These are phyloP conservation scores for Pterocarpus santalinus DNA, from an alignment of 306 rosid genomes.

Conservation along the genomic window DNA sequence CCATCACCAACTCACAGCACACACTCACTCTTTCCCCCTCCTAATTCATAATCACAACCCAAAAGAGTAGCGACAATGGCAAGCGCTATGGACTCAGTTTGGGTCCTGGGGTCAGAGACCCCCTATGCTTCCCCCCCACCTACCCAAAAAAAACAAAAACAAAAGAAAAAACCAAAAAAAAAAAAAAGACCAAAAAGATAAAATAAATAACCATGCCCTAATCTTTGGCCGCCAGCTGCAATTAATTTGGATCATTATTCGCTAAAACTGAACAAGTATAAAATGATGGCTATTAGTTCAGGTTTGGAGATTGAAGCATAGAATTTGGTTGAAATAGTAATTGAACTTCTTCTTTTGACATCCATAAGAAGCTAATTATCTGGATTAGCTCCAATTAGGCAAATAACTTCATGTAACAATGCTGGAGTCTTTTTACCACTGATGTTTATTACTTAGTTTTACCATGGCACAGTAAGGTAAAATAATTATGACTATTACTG, in stretches of 20 bases:
- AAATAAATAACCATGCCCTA: too few relatives aligned
- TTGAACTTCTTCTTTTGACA: not conserved
- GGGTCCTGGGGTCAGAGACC: too few relatives aligned
- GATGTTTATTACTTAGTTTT: not conserved
- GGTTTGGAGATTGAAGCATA: not conserved
- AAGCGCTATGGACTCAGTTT: too few relatives aligned
- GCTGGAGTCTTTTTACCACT: not conserved
- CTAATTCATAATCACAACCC: not conserved
- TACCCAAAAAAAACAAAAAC: too few relatives aligned
- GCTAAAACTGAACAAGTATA: not conserved
- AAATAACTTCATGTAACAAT: not conserved
- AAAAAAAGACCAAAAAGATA: too few relatives aligned
- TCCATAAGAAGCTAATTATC: not conserved
- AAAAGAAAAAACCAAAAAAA: too few relatives aligned
- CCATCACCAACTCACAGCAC: constrained; percentile 48
- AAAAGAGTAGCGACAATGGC: too few relatives aligned
- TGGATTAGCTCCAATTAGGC: not conserved
- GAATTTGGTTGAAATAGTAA: not conserved
- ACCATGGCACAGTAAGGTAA: not conserved
- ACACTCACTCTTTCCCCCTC: constrained; percentile 36
- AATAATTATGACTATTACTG: not conserved
- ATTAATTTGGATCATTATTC: too few relatives aligned
- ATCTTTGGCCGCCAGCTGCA: too few relatives aligned
- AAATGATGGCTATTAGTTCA: not conserved
- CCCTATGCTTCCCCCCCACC: too few relatives aligned